A percentile compares a stretch with the other conserved stretches of the same genome.
phyloP scores from a whole-genome alignment of 257 asterid genomes.

The Lantana camara region DNA sequence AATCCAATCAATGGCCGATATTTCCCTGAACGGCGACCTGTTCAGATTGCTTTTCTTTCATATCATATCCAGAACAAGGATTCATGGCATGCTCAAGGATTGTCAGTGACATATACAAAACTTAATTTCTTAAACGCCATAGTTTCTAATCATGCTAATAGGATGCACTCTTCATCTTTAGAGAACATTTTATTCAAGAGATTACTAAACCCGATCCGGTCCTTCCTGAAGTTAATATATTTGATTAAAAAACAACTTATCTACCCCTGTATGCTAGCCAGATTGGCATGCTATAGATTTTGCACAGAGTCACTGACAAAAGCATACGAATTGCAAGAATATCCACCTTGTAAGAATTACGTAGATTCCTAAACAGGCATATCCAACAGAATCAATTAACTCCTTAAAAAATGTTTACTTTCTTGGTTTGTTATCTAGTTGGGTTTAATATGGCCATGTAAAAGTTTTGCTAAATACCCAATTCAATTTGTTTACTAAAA shows the following conservation, averaged over 20 bases:
- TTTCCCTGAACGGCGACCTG: not conserved
- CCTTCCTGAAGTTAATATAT: not conserved
- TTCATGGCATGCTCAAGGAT: not conserved
- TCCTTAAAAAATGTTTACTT: too few species aligned
- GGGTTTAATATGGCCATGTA: too few species aligned
- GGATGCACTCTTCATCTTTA: not conserved
- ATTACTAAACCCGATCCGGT: too few species aligned
- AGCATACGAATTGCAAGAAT: not conserved
- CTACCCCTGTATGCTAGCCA: not conserved
- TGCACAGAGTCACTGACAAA: not conserved
- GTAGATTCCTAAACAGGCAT: too few species aligned
- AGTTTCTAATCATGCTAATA: not conserved
- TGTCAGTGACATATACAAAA: not conserved
- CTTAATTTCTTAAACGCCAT: not conserved
- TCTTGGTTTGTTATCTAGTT: too few species aligned
- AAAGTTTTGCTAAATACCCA: too few species aligned
- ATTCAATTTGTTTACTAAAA: too few species aligned
- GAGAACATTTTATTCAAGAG: too few species aligned
- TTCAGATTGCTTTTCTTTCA: conserved; percentile 5
- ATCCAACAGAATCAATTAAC: too few species aligned
- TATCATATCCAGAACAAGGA: not conserved
- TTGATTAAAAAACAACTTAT: not conserved
- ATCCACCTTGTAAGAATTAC: not conserved
- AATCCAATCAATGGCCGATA: too few species aligned
- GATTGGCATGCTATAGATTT: not conserved